Evolutionary conservation across 192 early-diverging fungal genomes (phyloP).

Genomic region (Coemansia sp.): DNA sequence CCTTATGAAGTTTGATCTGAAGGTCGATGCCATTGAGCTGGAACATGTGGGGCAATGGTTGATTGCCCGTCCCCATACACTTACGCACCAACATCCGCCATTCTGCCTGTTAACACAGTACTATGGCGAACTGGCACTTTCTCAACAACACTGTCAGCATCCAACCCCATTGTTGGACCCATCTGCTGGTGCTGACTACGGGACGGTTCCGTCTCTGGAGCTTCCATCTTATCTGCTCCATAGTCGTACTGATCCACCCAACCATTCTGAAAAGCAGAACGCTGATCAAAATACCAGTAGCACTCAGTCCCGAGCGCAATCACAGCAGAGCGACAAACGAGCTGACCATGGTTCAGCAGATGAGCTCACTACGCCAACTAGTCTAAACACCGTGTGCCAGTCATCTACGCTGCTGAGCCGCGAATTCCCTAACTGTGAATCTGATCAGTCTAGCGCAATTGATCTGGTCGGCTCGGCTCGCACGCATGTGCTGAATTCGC

Average conservation of each 20-base stretch:
- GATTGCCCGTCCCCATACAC: slow-evolving; percentile 4
- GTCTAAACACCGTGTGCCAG: slow-evolving; percentile 11
- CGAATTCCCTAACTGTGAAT: neutral
- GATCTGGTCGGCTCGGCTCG: neutral
- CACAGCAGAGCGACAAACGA: neutral
- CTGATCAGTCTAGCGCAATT: neutral
- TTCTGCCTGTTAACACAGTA: slow-evolving; percentile 18
- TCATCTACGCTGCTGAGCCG: slow-evolving; percentile 11
- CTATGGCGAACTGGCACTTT: slow-evolving; percentile 15
- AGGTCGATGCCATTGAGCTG: slow-evolving; percentile 61
- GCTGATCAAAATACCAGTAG: neutral
- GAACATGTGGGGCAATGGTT: slow-evolving; percentile 65
- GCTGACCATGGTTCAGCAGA: neutral
- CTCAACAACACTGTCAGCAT: slow-evolving; percentile 3
- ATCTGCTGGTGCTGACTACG: neutral
- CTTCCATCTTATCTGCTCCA: neutral
- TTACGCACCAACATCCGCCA: neutral
- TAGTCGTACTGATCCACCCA: neutral
- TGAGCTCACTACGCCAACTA: slow-evolving; percentile 29
- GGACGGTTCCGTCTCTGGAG: slow-evolving; percentile 7
- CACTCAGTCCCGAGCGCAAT: neutral
- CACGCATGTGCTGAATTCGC: too few species aligned
- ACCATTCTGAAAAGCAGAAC: neutral
- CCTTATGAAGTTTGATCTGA: slow-evolving; percentile 67
- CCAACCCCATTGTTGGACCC: slow-evolving; percentile 9